Percentiles rank a stretch among this genome's conserved stretches.
These are phyloP conservation scores for Hypoxylon sp. DNA, from an alignment of 2,329 filamentous ascomycete species.

Conservation along the genomic window DNA sequence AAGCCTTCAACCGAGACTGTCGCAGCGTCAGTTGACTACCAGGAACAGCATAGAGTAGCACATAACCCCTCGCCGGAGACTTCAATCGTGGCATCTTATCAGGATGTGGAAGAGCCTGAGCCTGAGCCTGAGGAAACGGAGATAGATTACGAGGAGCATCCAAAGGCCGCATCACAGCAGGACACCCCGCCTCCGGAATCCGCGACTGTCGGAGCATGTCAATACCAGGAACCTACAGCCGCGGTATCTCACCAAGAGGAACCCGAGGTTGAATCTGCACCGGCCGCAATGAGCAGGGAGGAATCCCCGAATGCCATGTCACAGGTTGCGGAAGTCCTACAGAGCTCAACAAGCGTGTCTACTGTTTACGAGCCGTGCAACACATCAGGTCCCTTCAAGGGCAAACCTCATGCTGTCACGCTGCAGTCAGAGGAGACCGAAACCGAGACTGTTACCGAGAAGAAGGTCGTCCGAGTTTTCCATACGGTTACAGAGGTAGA, in stretches of 20 bases:
- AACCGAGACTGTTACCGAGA: constrained; percentile 49
- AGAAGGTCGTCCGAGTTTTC: constrained; percentile 52
- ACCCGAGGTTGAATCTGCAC: background rate
- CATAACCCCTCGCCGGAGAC: constrained; percentile 6
- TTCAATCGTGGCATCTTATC: background rate
- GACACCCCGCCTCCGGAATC: background rate
- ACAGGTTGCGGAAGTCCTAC: constrained; percentile 5
- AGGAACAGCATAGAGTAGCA: constrained; percentile 2
- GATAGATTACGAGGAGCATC: background rate
- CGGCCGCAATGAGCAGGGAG: background rate
- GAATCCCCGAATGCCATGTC: background rate
- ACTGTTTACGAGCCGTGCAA: constrained; percentile 44
- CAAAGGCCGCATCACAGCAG: background rate
- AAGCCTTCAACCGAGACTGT: constrained; percentile 5
- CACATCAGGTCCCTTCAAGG: constrained; percentile 11
- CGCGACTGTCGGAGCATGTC: background rate
- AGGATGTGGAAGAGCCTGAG: background rate
- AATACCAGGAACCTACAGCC: background rate
- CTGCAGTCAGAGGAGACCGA: constrained; percentile 46
- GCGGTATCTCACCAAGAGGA: background rate
- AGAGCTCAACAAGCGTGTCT: constrained; percentile 33
- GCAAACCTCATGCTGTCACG: constrained; percentile 13
- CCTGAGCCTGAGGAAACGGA: background rate
- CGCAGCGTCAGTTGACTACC: background rate
- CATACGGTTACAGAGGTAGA: constrained; percentile 54